Conservation (phyloP, 2,329 filamentous ascomycete species). For the Lecanicillium sp. region DNA sequence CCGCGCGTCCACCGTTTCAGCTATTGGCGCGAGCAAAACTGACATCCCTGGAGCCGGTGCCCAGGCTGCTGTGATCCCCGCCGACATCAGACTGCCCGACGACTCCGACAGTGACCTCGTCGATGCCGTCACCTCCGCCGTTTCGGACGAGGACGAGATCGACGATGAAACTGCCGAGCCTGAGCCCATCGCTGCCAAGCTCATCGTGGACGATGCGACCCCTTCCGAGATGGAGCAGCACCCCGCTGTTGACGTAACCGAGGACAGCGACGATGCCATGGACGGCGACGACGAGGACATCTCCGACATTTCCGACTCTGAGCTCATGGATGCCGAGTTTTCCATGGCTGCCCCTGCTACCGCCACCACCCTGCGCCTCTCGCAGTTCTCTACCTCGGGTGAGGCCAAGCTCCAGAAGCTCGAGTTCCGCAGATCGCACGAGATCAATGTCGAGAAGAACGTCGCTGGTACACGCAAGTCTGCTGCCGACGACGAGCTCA, state of each 20-base stretch:
- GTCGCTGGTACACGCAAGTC: not conserved
- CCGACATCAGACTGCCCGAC: not conserved
- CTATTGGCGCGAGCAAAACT: not conserved
- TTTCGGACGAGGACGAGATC: not conserved
- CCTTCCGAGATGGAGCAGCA: not conserved
- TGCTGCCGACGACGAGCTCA: not conserved
- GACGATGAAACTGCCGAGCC: not conserved
- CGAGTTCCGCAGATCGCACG: constrained; percentile 10
- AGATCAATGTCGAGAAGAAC: not conserved
- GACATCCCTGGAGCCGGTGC: not conserved
- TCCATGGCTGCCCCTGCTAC: constrained; percentile 9
- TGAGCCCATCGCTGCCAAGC: not conserved
- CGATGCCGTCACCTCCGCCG: not conserved
- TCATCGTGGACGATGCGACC: not conserved
- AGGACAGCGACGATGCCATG: constrained; percentile 7
- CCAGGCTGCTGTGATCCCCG: not conserved
- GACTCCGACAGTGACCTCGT: not conserved
- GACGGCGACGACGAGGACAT: constrained; percentile 7
- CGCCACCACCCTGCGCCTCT: constrained; percentile 5
- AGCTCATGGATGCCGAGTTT: constrained; percentile 10
- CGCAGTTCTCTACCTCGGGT: constrained; percentile 2
- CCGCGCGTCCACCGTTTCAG: not conserved
- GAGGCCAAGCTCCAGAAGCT: constrained; percentile 15
- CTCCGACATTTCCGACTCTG: constrained; percentile 6
- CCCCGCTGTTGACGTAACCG: not conserved